Base-by-base conservation (phyloP, 306 rosid species). In the Pueraria montana region DNA sequence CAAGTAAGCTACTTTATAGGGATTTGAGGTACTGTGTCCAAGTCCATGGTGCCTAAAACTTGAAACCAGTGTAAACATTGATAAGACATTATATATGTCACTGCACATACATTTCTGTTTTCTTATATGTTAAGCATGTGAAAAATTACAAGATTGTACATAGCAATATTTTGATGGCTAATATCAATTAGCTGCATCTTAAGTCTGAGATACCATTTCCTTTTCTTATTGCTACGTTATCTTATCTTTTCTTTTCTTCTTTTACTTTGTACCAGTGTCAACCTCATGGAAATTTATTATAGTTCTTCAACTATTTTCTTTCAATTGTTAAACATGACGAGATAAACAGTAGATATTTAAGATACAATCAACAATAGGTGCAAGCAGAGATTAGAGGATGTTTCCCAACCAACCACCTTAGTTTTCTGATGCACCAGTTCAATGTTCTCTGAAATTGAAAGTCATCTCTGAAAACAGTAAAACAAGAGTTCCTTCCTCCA, bases 401-500 rank as follows among this genome's bases (percentile, higher is more conserved):
- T 82, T 82, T 65, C 14, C 45, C 82, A 53, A 68, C 45, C 68
- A 36, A 79, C 52, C 36, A 18, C 10, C 10, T 32, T 32, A 66
- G 6, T 79, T 40, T 20, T 67, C 67, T 52, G 36, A 58, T 12
- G 50, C 18, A n/a, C 62, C 62, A 16, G 59, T 30, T 72, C 42
- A 48, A 73, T 32, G 65, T 73, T 34, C 30, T 21, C 55, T 40
- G 34, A 42, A 40, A 69, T 69, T 69, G 12, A 42, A 21, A 12
- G 55, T 23, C 55, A 42, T 42, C 74, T 20, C 27, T 5, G 48
- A 20, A 40, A 68, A 40, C 18, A 42, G 55, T 5, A 69, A 42
- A 42, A 12, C 49, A 18, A 40, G 17, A 1, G 30, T 40, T 46
- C 8, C 32, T 68, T 68, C 53, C 52, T 9, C n/a, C 16, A 67